Percentiles rank a stretch among this genome's conserved stretches.
phyloP scores from a whole-genome alignment of 306 rosid species.

The Rosa lucieae region DNA sequence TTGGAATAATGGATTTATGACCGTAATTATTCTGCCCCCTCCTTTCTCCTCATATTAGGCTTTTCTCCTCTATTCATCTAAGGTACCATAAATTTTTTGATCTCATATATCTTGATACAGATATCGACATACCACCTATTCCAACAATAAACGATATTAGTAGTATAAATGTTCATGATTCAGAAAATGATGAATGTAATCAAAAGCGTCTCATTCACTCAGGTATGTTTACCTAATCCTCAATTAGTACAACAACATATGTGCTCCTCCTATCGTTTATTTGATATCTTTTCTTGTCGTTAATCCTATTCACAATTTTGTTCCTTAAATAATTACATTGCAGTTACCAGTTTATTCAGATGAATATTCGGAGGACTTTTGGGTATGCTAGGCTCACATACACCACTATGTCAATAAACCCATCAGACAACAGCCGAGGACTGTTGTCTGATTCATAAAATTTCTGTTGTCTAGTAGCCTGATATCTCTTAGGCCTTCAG shows the following conservation, averaged over 20 bases:
- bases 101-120: neutral
- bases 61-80: no score
- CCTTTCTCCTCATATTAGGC: neutral
- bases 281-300: neutral
- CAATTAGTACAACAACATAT: neutral
- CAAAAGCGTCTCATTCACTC: neutral
- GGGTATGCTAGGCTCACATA: neutral
- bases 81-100: neutral
- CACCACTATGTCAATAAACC: no score
- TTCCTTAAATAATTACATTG: neutral
- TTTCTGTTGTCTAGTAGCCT: no score
- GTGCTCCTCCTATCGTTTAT: neutral
- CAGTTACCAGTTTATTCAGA: neutral
- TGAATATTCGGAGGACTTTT: neutral
- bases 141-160: neutral
- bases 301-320: neutral
- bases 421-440: no score
- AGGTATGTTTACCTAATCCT: neutral
- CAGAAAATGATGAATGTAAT: neutral
- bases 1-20: constrained; percentile 15
- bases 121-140: neutral
- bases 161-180: neutral
- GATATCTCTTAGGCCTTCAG: no score
- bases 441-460: no score
- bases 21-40: neutral